Percentiles rank a stretch among this genome's conserved stretches.
These are phyloP conservation scores for Sarcomyxa edulis DNA, from an alignment of 768 basidiomycete species.

Conservation along the genomic window DNA sequence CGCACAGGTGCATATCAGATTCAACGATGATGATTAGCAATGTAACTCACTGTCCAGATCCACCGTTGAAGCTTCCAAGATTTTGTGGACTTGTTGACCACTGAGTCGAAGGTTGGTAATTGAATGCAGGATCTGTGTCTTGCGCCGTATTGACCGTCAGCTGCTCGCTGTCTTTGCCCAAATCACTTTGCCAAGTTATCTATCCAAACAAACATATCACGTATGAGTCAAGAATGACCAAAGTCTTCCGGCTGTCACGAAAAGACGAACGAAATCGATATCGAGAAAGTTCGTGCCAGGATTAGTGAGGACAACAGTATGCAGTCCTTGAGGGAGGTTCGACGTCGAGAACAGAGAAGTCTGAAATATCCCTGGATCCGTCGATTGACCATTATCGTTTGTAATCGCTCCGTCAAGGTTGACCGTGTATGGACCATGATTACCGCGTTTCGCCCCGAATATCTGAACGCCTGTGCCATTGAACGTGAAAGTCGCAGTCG, in stretches of 20 bases:
- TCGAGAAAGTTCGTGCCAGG: background rate
- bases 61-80: constrained; percentile 3
- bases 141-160: background rate
- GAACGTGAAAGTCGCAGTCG: constrained; percentile 5
- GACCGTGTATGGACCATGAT: constrained; percentile 6
- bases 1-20: background rate
- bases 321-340: constrained; percentile 3
- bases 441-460: constrained; percentile 7
- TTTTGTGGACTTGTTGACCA: background rate
- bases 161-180: background rate
- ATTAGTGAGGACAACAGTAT: constrained; percentile 5
- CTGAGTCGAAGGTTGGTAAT: background rate
- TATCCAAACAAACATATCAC: background rate
- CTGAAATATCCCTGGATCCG: background rate
- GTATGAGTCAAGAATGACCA: no score
- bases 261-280: constrained; percentile 5
- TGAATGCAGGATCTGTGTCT: constrained; percentile 1
- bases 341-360: constrained; percentile 3
- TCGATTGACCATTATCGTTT: background rate
- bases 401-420: constrained; percentile 4
- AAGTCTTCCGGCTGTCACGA: background rate
- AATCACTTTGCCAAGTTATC: constrained; percentile 6
- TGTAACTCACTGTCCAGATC: background rate
- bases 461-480: constrained; percentile 6
- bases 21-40: background rate